Percentiles rank a stretch among this genome's conserved stretches.
Evolutionary conservation across 2,329 filamentous ascomycete genomes (phyloP).

Genomic region (Trichoderma simmonsii): DNA sequence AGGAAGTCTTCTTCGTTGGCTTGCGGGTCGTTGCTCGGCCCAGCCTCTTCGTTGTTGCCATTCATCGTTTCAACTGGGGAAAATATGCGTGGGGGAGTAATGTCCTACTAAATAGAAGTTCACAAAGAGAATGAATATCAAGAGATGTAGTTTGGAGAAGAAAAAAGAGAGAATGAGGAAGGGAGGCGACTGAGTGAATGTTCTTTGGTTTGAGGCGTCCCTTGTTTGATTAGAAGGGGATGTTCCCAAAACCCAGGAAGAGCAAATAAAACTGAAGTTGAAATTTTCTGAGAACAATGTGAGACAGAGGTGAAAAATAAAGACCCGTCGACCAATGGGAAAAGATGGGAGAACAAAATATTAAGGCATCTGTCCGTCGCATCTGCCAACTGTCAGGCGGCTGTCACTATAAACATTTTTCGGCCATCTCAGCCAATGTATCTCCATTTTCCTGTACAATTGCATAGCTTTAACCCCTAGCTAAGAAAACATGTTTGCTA

Average conservation of each 20-base stretch:
- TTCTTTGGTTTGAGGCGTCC: not conserved
- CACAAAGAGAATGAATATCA: not conserved
- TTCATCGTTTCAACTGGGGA: not conserved
- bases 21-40: not conserved
- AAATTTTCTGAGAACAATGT: not conserved
- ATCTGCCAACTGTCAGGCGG: conserved; percentile 9
- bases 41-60: conserved; percentile 17
- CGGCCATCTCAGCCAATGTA: not conserved
- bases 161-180: not conserved
- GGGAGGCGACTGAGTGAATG: not conserved
- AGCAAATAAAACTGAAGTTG: not conserved
- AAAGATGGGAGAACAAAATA: not conserved
- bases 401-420: not conserved
- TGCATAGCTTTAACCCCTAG: not conserved
- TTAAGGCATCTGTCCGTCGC: not conserved
- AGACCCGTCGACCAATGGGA: not conserved
- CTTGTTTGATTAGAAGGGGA: not conserved
- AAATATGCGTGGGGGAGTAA: not conserved
- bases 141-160: not conserved
- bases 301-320: not conserved
- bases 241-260: not conserved
- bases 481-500: not conserved
- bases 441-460: conserved; percentile 6
- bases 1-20: conserved; percentile 16
- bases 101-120: not conserved